Evolutionary conservation across 371 early-diverging fungal genomes (phyloP), one percentile per base, ranked within the genome.

Genomic region (Mucor irregularis): DNA sequence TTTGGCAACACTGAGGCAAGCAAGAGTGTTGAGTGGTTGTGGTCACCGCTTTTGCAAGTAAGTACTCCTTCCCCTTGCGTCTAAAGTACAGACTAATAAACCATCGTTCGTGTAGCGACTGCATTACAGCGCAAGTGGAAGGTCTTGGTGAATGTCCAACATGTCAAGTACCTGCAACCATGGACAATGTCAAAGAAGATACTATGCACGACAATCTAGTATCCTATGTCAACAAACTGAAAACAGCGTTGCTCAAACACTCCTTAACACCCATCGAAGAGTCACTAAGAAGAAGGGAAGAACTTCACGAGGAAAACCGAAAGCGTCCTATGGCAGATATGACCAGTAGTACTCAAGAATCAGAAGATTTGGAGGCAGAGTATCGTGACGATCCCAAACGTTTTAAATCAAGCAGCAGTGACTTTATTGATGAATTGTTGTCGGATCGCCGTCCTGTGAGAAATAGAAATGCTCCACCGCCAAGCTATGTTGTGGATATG

Each of bases 41-140:
- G 61, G 53, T 3, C 61, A 61, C 39, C 33, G 46, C 14, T 61
- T 61, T 28, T 61, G 61, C 22, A 49, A 24, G 61, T 61, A 54
- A 61, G 47, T 21, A 13, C 2, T 7, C 33, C 22, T 54, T 9
- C 7, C n/a, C 31, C 14, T 44, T 43, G 11, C 7, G 19, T 29
- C 13, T 16, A n/a, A n/a, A n/a, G 4, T 17, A 0, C 11, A 22
- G 5, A 42, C 43, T 4, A 11, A 24, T 14, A 14, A 24, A 13
- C 4, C 16, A 2, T 1, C 6, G n/a, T 37, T 6, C 16, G 16
- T 35, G 3, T 38, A 59, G 42, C 0, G 30, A 51, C 29, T 61
- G 61, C 21, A 55, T 61, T 14, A 9, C 26, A 22, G 33, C 34
- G 30, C 26, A 49, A 7, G 11, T 61, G 4, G 14, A 2, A 11